A percentile compares a stretch with the other conserved stretches of the same genome.
Conservation (phyloP, 495 filamentous ascomycete species). For the Tuber umbilicatum region DNA sequence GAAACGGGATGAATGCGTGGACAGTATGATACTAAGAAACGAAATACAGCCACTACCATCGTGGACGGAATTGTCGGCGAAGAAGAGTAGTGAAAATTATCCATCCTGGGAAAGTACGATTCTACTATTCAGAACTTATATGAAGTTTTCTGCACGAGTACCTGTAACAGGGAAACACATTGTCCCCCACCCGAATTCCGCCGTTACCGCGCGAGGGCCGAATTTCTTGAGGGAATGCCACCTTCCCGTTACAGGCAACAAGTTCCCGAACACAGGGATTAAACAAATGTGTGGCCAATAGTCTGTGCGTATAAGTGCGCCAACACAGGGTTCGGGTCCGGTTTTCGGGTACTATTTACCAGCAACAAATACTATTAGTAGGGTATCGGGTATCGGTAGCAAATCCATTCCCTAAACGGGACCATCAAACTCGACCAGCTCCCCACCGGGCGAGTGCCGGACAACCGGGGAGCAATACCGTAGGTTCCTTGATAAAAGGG, state of each 20-base stretch:
- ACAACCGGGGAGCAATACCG: constrained; percentile 6
- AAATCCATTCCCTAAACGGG: constrained; percentile 1
- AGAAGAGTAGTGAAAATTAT: neutral
- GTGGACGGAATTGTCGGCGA: constrained; percentile 12
- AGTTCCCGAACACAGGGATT: neutral
- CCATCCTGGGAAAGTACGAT: neutral
- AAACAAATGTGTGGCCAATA: neutral
- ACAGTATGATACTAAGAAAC: neutral
- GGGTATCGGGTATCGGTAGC: neutral
- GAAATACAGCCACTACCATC: constrained; percentile 6
- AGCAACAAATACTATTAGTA: neutral
- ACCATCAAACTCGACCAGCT: constrained; percentile 2
- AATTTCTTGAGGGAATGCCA: neutral
- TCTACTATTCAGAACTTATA: neutral
- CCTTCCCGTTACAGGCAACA: neutral
- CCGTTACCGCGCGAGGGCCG: neutral
- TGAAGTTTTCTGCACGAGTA: neutral
- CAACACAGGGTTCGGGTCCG: neutral
- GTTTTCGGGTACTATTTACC: neutral
- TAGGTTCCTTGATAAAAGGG: neutral
- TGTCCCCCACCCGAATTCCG: neutral
- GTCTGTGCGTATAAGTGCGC: neutral
- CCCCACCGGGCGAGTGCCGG: constrained; percentile 2
- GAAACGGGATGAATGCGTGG: constrained; percentile 16
- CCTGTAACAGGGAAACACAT: neutral